Base-by-base conservation (phyloP, 345 rosid genomes). In the Populus euphratica region DNA sequence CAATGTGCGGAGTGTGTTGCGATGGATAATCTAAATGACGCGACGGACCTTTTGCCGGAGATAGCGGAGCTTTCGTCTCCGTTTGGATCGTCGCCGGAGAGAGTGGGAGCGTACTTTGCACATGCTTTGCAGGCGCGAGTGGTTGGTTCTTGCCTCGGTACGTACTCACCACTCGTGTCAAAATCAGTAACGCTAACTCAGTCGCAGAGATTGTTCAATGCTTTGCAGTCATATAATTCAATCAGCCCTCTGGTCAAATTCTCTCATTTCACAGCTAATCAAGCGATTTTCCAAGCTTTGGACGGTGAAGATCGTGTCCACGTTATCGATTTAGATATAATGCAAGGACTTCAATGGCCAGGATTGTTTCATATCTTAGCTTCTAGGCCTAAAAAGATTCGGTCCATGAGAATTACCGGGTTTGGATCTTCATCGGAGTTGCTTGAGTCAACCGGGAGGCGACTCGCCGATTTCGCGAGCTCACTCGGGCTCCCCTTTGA, bases 281-380 rank as follows among this genome's bases (percentile, higher is more conserved):
- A 93, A 83, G 96, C 97, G 0, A 95, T 95, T 43, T 93, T 90
- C 83, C 93, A 95, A 79, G 95, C 98, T 2, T 73, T 95, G 69
- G 91, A 87, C 6, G 96, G 94, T 7, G 92, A 92, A 71, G 99
- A 95, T 52, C 86, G 89, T 35, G 86, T 95, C 78, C 99, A 95
- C 83, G 83, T 95, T 86, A 89, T 95, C 87, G 99, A 95, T 64
- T 88, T 95, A 39, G 99, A 95, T 73, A 90, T 95, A 47, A 95
- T 95, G 98, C 99, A 95, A 70, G 99, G 99, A 20, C 99, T 95
- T 76, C 99, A 95, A 82, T 95, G 99, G 99, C 99, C 99, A 6
- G 99, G 96, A 20, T 73, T 95, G 77, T 95, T 95, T 86, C 96
- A 95, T 91, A 95, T 95, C 79, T 96, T 95, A 74, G 95, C 97